Percentiles rank a stretch among this genome's conserved stretches.
These are phyloP conservation scores for Prototheca cutis DNA, from an alignment of 163 green algal genomes.

Conservation along the genomic window DNA sequence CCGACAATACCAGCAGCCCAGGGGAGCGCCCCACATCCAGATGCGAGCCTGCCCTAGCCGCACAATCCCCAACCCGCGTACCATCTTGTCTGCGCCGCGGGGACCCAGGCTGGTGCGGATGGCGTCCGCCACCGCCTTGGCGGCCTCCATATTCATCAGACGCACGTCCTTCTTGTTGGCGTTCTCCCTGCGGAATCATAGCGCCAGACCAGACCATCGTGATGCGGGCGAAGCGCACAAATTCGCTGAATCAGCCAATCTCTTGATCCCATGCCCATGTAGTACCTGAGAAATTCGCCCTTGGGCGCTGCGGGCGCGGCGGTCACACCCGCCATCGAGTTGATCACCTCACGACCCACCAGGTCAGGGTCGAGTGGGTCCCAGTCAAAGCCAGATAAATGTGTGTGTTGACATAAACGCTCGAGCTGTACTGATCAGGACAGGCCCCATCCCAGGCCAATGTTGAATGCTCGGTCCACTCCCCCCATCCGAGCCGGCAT, in stretches of 20 bases:
- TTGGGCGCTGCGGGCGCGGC: not conserved
- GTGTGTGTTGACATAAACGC: too few relatives aligned
- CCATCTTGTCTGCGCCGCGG: constrained; percentile 99
- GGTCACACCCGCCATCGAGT: not conserved
- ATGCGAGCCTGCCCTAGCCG: too few relatives aligned
- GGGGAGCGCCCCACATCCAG: too few relatives aligned
- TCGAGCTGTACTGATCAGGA: too few relatives aligned
- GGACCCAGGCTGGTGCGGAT: constrained; percentile 92
- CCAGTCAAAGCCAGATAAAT: too few relatives aligned
- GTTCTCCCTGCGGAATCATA: constrained; percentile 68
- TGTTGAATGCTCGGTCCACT: too few relatives aligned
- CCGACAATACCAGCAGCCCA: too few relatives aligned
- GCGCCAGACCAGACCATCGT: too few relatives aligned
- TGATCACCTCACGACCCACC: not conserved
- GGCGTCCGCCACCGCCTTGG: constrained; percentile 95
- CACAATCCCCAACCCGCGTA: constrained; percentile 15
- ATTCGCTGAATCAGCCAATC: not conserved
- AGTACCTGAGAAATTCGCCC: not conserved
- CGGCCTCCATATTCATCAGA: constrained; percentile 89
- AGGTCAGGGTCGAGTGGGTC: too few relatives aligned
- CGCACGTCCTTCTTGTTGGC: constrained; percentile 91
- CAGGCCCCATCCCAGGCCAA: too few relatives aligned
- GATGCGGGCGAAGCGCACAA: too few relatives aligned
- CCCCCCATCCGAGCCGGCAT: too few relatives aligned
- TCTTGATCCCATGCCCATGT: not conserved